Evolutionary conservation across 2,329 filamentous ascomycete species (phyloP), one percentile per base, ranked within the genome.

Genomic region (Xylariaceae sp.): DNA sequence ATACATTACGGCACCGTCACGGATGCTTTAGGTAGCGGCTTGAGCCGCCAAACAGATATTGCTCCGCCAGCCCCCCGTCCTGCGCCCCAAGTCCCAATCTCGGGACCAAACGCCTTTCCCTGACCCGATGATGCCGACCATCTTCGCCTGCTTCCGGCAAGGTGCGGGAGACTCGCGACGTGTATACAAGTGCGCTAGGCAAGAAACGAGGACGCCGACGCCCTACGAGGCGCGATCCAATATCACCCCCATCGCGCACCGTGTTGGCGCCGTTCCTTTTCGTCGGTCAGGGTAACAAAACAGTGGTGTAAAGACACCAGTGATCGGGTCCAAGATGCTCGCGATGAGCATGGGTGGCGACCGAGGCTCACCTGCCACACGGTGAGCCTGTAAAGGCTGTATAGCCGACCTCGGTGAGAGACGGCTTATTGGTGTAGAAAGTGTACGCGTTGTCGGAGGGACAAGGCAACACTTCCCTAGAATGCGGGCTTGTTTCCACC

Each of bases 401-500:
- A 32, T 23, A 27, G 21, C 3, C 17, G 24, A 11, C 24, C 15
- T 13, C 24, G 7, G 24, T 26, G 12, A 6, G n/a, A 26, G 6
- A 26, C 12, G 24, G 24, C 24, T 11, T 14, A 26, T 5, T 26
- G n/a, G 12, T 14, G 12, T 11, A 11, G 12, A 13, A 41, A 37
- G 36, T 37, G 36, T 42, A 32, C 39, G 29, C 42, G 36, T 32
- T 31, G 38, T 25, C 42, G 41, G 32, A 44, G 42, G 40, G 33
- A 38, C 34, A 39, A 37, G 35, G 41, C 49, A 31, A 46, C 40
- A 46, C 32, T 51, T 32, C 32, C 41, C 50, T 56, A 55, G 42
- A 55, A 55, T 42, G 47, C 39, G 33, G 51, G 48, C 44, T 55
- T 56, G 38, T 46, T 49, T 36, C 44, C 44, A 28, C 52, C 52